These are phyloP conservation scores for Vigna mungo DNA, from an alignment of 306 rosid genomes.

Conservation along the genomic window DNA sequence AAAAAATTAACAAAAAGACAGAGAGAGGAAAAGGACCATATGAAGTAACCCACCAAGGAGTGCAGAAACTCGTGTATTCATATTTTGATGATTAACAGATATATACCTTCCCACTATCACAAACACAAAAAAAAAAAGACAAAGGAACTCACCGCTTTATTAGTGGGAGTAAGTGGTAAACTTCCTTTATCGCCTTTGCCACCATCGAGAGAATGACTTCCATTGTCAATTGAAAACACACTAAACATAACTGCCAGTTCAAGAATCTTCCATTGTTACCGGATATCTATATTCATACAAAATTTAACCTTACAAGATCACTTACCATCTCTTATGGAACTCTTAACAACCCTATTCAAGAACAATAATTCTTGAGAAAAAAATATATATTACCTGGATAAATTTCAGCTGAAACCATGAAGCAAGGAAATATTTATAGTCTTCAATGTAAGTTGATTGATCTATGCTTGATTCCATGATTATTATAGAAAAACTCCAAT, in stretches of 20 bases:
- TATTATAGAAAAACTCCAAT: too few species aligned
- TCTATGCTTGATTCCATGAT: too few species aligned
- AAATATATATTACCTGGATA: too few species aligned
- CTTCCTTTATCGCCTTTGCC: neutral
- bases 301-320: too few species aligned
- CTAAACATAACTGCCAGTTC: neutral
- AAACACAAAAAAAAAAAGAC: constrained; percentile 6
- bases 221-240: constrained; percentile 5
- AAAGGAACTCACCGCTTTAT: constrained; percentile 4
- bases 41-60: constrained; percentile 2
- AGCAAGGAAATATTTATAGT: too few species aligned
- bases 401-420: too few species aligned
- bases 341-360: too few species aligned
- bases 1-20: neutral
- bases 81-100: constrained; percentile 11
- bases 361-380: too few species aligned
- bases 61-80: neutral
- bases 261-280: neutral
- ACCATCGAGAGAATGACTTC: constrained; percentile 4
- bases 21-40: constrained; percentile 21
- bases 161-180: constrained; percentile 18
- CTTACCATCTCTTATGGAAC: too few species aligned
- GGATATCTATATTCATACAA: neutral
- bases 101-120: constrained; percentile 17
- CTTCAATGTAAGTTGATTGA: too few species aligned